Conservation (phyloP, 169 alveolate genomes). For the Theileria sp. region DNA sequence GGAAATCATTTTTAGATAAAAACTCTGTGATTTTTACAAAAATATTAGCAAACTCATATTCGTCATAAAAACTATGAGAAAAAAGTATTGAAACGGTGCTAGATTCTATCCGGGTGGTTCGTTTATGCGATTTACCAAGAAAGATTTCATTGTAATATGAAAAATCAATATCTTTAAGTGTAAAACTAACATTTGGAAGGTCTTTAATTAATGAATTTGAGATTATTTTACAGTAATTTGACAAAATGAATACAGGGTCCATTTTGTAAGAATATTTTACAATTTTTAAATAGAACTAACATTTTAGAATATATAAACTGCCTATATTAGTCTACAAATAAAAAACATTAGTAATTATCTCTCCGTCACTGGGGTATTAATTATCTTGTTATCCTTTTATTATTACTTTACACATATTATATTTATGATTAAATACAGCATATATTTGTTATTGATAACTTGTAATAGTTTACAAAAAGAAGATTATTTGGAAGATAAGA, state of each 20-base stretch:
- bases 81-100: constrained; percentile 7
- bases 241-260: neutral
- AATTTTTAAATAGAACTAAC: too few relatives aligned
- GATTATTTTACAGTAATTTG: neutral
- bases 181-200: neutral
- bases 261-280: neutral
- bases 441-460: neutral
- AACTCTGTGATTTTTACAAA: neutral
- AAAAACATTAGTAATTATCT: neutral
- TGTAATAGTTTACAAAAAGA: neutral
- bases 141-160: neutral
- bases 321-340: neutral
- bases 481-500: constrained; percentile 36
- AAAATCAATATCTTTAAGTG: neutral
- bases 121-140: neutral
- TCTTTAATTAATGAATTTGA: neutral
- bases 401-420: neutral
- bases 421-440: neutral
- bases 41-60: constrained; percentile 3
- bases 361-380: neutral
- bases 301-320: neutral
- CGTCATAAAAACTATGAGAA: constrained; percentile 26
- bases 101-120: neutral
- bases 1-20: neutral
- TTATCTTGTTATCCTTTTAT: neutral